Evolutionary conservation across 371 early-diverging fungal species (phyloP).

Genomic region (Mucor velutinosus): DNA sequence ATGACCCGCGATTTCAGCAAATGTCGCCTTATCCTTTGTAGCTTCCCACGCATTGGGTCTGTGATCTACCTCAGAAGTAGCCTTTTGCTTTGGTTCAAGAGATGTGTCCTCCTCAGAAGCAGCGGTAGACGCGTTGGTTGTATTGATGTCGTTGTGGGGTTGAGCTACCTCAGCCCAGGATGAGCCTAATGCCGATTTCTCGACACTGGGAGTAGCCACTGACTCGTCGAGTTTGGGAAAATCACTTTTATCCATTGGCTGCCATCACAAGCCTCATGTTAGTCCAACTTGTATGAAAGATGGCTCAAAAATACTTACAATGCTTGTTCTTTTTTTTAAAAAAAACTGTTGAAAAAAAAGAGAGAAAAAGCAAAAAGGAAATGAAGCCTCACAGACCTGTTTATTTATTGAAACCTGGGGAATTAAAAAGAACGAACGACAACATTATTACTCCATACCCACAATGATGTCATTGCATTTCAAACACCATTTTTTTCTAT

Average conservation of each 20-base stretch:
- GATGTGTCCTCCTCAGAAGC: neutral
- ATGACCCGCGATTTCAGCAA: slow-evolving; percentile 33
- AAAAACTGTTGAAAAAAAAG: neutral
- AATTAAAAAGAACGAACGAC: slow-evolving; percentile 3
- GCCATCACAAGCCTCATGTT: neutral
- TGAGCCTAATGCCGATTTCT: slow-evolving; percentile 17
- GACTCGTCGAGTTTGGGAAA: slow-evolving; percentile 30
- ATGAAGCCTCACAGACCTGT: neutral
- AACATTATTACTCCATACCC: neutral
- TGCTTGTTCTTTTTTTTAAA: neutral
- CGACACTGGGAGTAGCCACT: neutral
- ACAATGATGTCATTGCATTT: slow-evolving; percentile 3
- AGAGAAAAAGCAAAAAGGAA: neutral
- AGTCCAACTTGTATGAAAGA: neutral
- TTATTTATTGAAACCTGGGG: neutral
- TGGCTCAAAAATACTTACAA: neutral
- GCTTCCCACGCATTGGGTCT: slow-evolving; percentile 21
- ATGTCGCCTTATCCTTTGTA: slow-evolving; percentile 18
- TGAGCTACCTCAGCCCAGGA: slow-evolving; percentile 39
- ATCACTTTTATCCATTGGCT: slow-evolving; percentile 23
- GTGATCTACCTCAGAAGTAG: neutral
- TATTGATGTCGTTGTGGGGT: neutral
- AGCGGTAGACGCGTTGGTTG: slow-evolving; percentile 1
- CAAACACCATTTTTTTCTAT: neutral
- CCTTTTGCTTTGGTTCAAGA: neutral